Conservation (phyloP, 176 grass and related monocot genomes). For the Cenchrus fungigraminus region DNA sequence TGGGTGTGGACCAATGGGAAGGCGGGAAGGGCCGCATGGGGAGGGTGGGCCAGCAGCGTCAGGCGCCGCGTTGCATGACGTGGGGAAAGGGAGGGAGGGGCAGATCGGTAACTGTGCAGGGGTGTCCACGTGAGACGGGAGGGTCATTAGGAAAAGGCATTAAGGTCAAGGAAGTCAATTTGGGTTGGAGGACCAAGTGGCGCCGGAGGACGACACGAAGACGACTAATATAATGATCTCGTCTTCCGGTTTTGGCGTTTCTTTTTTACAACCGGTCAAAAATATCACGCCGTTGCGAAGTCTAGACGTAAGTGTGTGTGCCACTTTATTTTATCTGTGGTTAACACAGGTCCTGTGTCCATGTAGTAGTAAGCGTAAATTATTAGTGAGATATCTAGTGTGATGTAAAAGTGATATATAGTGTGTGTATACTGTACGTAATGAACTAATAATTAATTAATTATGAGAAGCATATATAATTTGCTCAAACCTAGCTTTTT, state of each 20-base stretch:
- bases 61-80: conserved; percentile 27
- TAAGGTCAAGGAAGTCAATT: conserved; percentile 52
- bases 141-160: background rate
- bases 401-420: background rate
- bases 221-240: conserved; percentile 28
- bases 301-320: conserved; percentile 6
- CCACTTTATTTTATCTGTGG: background rate
- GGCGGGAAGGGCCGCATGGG: background rate
- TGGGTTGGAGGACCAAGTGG: conserved; percentile 39
- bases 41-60: conserved; percentile 26
- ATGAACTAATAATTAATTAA: background rate
- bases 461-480: background rate
- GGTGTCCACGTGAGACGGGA: background rate
- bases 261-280: conserved; percentile 25
- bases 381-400: background rate
- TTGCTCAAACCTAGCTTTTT: too few relatives aligned
- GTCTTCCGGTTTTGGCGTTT: conserved; percentile 14
- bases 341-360: background rate
- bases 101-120: background rate
- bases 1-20: conserved; percentile 39
- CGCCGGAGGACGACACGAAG: conserved; percentile 33
- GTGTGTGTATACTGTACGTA: background rate
- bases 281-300: conserved; percentile 26
- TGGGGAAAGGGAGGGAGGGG: background rate
- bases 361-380: background rate